Conservation (phyloP, 139 green algal species). For the Chlamydomonas applanata region DNA sequence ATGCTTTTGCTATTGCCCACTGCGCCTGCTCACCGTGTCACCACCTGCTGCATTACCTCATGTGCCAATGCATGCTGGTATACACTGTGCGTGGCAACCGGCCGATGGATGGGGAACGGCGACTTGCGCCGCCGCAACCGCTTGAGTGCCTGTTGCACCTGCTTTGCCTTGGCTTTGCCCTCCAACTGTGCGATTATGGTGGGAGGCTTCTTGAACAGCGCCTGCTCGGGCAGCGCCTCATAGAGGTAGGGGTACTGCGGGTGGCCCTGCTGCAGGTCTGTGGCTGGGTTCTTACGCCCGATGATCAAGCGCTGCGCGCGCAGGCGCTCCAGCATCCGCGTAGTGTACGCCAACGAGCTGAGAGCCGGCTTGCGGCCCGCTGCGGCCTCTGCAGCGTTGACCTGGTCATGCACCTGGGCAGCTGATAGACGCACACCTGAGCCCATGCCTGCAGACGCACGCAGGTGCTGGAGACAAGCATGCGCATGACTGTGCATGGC, state of each 20-base stretch:
- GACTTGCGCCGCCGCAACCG: constrained; percentile 27
- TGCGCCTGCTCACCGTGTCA: background rate
- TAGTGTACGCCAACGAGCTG: background rate
- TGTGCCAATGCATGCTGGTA: constrained; percentile 30
- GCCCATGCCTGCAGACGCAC: background rate
- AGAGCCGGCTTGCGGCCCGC: background rate
- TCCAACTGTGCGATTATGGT: constrained; percentile 3
- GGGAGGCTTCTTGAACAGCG: background rate
- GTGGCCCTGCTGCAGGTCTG: constrained; percentile 7
- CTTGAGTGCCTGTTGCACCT: constrained; percentile 14
- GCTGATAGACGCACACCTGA: background rate
- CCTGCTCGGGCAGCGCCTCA: constrained; percentile 6
- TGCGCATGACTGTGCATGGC: background rate
- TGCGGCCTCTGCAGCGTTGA: background rate
- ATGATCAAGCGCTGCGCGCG: constrained; percentile 17
- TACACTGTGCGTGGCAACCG: constrained; percentile 10
- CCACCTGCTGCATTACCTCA: background rate
- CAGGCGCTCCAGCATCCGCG: constrained; percentile 28
- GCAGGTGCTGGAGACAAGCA: background rate
- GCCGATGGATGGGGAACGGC: constrained; percentile 27
- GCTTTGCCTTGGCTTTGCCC: background rate
- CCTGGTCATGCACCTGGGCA: constrained; percentile 3
- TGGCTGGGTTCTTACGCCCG: constrained; percentile 18
- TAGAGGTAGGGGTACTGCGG: constrained; percentile 30
- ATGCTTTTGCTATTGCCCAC: background rate